These are phyloP conservation scores for Brassica balearica DNA, from an alignment of 441 rosid genomes.

Conservation along the genomic window DNA sequence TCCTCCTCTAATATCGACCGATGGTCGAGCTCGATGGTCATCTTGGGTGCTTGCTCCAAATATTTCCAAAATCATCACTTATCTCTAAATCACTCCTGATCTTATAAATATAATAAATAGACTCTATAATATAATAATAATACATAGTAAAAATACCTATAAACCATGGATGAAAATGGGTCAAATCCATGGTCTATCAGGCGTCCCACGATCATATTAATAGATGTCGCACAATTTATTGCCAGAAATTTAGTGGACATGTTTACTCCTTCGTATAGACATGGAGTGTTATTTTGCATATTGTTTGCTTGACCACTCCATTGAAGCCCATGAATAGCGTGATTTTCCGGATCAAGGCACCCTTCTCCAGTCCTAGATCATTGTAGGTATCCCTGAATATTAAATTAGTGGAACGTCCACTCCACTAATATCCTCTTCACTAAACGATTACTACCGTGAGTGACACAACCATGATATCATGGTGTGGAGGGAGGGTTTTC, in stretches of 20 bases:
- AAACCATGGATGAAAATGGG: too few relatives aligned
- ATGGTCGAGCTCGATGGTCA: too few relatives aligned
- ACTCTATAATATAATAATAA: too few relatives aligned
- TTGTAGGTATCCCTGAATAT: not conserved
- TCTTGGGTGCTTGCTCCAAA: too few relatives aligned
- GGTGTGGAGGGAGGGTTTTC: too few relatives aligned
- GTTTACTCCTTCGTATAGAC: not conserved
- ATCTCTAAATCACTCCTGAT: too few relatives aligned
- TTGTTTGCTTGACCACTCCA: not conserved
- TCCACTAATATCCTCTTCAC: not conserved
- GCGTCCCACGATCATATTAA: too few relatives aligned
- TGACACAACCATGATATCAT: not conserved
- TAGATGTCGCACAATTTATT: not conserved
- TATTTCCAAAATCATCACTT: too few relatives aligned
- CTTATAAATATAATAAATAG: too few relatives aligned
- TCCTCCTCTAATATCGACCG: too few relatives aligned
- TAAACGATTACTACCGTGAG: not conserved
- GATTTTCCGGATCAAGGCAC: not conserved
- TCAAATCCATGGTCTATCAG: too few relatives aligned
- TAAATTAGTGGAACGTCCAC: not conserved
- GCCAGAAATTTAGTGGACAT: not conserved
- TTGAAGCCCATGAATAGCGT: not conserved
- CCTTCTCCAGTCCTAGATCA: not conserved
- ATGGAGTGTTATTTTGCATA: not conserved
- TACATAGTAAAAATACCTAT: too few relatives aligned